phyloP scores from a whole-genome alignment of 1,284 basidiomycete species.

The Peniophora sp. region DNA sequence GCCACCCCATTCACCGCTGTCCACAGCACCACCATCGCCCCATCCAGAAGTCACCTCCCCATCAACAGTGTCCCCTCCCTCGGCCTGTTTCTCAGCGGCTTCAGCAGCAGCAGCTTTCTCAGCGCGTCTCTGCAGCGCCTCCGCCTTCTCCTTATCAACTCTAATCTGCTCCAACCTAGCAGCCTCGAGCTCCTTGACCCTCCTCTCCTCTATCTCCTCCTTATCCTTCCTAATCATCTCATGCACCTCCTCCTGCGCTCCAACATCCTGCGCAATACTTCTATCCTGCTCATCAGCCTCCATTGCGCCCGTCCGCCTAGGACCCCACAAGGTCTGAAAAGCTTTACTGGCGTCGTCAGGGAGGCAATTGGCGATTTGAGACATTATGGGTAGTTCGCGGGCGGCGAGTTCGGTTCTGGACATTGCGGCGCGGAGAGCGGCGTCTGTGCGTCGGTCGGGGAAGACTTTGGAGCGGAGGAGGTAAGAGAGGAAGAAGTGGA shows the following conservation, averaged over 20 bases:
- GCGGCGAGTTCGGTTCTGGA: conserved; percentile 40
- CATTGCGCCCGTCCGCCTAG: not conserved
- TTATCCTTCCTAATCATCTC: not conserved
- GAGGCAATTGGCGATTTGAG: conserved; percentile 17
- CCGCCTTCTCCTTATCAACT: not conserved
- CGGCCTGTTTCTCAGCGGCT: not conserved
- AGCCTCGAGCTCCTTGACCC: not conserved
- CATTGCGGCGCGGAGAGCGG: conserved; percentile 39
- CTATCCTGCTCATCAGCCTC: not conserved
- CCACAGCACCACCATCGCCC: too few species aligned
- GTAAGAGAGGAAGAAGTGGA: conserved; percentile 56
- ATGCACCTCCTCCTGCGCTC: not conserved
- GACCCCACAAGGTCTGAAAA: not conserved
- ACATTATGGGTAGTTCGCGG: conserved; percentile 52
- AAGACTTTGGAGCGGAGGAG: conserved; percentile 51
- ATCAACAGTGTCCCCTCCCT: not conserved
- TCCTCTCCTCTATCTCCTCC: not conserved
- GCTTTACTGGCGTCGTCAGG: not conserved
- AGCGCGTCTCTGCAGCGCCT: not conserved
- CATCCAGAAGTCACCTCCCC: too few species aligned
- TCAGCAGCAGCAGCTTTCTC: not conserved
- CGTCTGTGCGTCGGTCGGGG: conserved; percentile 31
- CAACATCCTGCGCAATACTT: not conserved
- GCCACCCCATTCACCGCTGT: too few species aligned
- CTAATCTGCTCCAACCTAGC: not conserved